These are phyloP conservation scores for Apium graveolens DNA, from an alignment of 129 eudicot genomes.

Conservation along the genomic window DNA sequence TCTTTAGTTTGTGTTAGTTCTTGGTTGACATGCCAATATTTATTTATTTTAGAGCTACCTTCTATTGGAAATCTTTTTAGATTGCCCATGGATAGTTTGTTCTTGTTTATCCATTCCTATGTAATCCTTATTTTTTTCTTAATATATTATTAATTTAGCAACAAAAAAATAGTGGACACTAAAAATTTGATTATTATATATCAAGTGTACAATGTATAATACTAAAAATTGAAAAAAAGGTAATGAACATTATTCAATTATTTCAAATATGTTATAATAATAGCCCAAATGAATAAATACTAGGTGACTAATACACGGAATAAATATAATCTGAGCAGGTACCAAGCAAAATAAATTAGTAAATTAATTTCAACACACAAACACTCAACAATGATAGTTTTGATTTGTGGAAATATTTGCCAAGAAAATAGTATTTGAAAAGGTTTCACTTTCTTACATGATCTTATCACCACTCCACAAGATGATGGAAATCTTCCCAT, in stretches of 20 bases:
- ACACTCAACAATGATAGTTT: not conserved
- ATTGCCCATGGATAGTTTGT: too few relatives aligned
- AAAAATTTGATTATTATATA: too few relatives aligned
- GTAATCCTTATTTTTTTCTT: too few relatives aligned
- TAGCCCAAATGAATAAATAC: not conserved
- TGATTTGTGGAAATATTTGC: not conserved
- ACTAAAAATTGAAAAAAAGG: constrained; percentile 25
- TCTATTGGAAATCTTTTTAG: too few relatives aligned
- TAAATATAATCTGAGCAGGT: not conserved
- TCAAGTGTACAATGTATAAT: too few relatives aligned
- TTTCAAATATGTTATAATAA: not conserved
- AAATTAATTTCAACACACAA: not conserved
- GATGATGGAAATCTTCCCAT: constrained; percentile 77
- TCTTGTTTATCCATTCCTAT: too few relatives aligned
- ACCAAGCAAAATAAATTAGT: not conserved
- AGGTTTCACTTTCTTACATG: constrained; percentile 41
- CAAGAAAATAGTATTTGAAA: not conserved
- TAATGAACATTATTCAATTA: constrained; percentile 10
- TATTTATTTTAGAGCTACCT: too few relatives aligned
- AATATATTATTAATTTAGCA: too few relatives aligned
- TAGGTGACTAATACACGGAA: not conserved
- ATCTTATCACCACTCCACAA: constrained; percentile 75
- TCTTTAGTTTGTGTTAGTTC: too few relatives aligned
- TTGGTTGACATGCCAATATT: too few relatives aligned
- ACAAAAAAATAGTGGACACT: too few relatives aligned